Evolutionary conservation across 2,329 filamentous ascomycete genomes (phyloP).

Genomic region (Hymenoscyphus repandus): DNA sequence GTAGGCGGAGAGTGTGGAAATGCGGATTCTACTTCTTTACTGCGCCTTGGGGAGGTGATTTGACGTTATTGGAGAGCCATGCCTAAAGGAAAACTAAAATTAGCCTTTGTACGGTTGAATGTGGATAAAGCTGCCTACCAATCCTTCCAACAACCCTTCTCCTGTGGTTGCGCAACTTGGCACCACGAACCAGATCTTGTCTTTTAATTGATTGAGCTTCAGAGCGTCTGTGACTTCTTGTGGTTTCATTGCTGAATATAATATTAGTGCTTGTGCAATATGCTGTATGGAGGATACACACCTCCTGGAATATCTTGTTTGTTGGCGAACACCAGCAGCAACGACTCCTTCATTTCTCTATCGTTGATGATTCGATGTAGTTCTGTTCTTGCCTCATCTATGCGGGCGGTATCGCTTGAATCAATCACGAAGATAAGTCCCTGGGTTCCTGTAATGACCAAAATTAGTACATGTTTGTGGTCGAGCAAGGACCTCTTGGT

Average conservation of each 20-base stretch:
- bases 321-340: conserved; percentile 97
- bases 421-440: conserved; percentile 99
- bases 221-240: conserved; percentile 99
- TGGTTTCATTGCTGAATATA: conserved; percentile 99
- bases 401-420: conserved; percentile 96
- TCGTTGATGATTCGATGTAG: conserved; percentile 98
- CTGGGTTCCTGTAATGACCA: conserved; percentile 66
- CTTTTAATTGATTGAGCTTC: conserved; percentile 96
- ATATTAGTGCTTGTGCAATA: conserved; percentile 29
- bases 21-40: conserved; percentile 21
- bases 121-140: conserved; percentile 65
- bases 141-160: conserved; percentile 99
- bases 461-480: background rate
- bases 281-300: conserved; percentile 22
- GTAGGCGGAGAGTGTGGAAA: background rate
- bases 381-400: conserved; percentile 94
- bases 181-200: conserved; percentile 99
- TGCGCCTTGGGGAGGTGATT: conserved; percentile 44
- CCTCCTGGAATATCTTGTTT: conserved; percentile 98
- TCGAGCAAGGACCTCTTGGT: too few species aligned
- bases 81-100: conserved; percentile 36
- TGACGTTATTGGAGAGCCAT: conserved; percentile 82
- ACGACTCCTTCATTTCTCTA: conserved; percentile 94
- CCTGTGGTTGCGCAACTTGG: conserved; percentile 97
- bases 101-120: background rate